Conservation (phyloP, 2,329 filamentous ascomycete genomes). For the Botrytis medusae region DNA sequence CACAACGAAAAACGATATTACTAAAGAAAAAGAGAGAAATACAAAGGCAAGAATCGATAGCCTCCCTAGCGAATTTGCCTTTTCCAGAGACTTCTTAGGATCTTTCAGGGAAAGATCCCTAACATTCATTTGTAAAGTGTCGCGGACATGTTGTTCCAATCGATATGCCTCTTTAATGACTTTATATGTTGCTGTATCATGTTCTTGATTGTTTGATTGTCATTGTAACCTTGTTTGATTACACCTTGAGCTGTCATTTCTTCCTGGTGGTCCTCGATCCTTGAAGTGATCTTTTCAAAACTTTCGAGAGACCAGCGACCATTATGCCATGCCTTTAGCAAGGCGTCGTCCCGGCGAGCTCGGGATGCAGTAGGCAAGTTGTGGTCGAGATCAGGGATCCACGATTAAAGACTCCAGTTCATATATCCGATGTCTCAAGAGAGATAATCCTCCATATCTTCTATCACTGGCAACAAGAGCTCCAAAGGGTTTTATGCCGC, state of each 20-base stretch:
- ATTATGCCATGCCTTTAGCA: background rate
- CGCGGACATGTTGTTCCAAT: background rate
- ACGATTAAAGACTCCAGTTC: background rate
- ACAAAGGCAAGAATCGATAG: background rate
- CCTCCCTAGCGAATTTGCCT: background rate
- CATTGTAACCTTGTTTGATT: background rate
- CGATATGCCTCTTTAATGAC: too few species aligned
- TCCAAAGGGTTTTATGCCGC: background rate
- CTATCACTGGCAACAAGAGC: background rate
- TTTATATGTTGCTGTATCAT: background rate
- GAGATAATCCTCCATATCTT: background rate
- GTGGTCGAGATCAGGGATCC: background rate
- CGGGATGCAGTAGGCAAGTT: background rate
- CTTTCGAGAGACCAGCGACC: background rate
- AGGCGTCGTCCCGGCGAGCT: background rate
- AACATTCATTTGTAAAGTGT: background rate
- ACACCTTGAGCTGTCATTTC: constrained; percentile 26
- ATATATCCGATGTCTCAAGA: background rate
- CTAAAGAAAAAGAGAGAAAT: background rate
- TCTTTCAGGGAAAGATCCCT: background rate
- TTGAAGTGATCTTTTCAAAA: constrained; percentile 2
- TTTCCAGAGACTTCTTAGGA: background rate
- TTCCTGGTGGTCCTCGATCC: constrained; percentile 26
- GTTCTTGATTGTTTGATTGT: background rate
- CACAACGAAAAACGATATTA: constrained; percentile 8